Evolutionary conservation across 768 basidiomycete species (phyloP).

Genomic region (Coprinopsis marcescibilis): DNA sequence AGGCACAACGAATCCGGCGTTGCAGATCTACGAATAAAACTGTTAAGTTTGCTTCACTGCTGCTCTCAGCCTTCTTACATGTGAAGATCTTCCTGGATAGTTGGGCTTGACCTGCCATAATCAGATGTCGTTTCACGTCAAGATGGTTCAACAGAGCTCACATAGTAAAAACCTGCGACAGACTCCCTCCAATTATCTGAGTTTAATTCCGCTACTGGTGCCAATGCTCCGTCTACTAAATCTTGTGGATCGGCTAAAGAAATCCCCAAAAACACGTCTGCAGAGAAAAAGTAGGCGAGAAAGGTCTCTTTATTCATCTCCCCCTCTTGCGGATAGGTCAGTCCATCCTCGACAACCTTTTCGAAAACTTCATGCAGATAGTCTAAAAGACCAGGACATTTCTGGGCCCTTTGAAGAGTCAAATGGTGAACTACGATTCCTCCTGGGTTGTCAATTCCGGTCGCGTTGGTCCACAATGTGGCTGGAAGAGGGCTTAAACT

Average conservation of each 20-base stretch:
- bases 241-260: background rate
- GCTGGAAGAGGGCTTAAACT: slow-evolving; percentile 32
- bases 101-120: slow-evolving; percentile 65
- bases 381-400: slow-evolving; percentile 46
- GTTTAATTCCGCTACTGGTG: background rate
- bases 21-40: slow-evolving; percentile 58
- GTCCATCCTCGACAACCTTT: slow-evolving; percentile 68
- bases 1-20: slow-evolving; percentile 83
- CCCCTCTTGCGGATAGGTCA: slow-evolving; percentile 83
- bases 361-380: slow-evolving; percentile 60
- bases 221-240: background rate
- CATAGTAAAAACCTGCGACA: slow-evolving; percentile 77
- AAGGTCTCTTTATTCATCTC: slow-evolving; percentile 50
- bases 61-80: slow-evolving; percentile 49
- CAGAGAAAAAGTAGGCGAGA: slow-evolving; percentile 70
- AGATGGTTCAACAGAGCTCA: slow-evolving; percentile 24
- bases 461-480: slow-evolving; percentile 36
- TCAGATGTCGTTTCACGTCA: slow-evolving; percentile 6
- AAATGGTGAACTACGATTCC: slow-evolving; percentile 50
- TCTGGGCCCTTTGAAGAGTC: slow-evolving; percentile 33
- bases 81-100: slow-evolving; percentile 85
- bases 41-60: background rate
- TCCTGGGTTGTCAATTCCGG: slow-evolving; percentile 18
- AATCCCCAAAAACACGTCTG: slow-evolving; percentile 70
- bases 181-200: slow-evolving; percentile 51